These are phyloP conservation scores for Annulohypoxylon stygium DNA, from an alignment of 495 filamentous ascomycete species.

Conservation along the genomic window DNA sequence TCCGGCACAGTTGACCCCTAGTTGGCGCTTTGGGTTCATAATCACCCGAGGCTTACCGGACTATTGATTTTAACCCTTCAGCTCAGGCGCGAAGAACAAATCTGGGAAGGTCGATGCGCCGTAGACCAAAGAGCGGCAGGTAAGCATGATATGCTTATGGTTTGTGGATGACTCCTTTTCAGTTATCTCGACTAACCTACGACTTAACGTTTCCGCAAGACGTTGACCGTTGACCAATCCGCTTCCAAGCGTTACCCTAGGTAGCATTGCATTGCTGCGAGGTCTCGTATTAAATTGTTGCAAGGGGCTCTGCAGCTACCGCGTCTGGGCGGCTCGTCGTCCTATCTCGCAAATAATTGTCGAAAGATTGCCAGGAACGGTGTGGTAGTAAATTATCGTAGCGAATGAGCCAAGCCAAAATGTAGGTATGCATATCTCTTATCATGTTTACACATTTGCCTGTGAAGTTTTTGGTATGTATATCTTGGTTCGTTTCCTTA, in stretches of 20 bases:
- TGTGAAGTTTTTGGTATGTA: neutral
- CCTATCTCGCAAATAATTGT: constrained; percentile 41
- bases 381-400: constrained; percentile 15
- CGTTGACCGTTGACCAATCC: constrained; percentile 25
- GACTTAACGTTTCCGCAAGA: constrained; percentile 13
- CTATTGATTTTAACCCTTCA: constrained; percentile 4
- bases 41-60: constrained; percentile 10
- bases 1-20: neutral
- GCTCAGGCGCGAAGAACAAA: neutral
- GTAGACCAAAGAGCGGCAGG: neutral
- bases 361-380: constrained; percentile 31
- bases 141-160: constrained; percentile 18
- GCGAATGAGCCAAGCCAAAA: neutral
- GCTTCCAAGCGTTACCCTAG: constrained; percentile 22
- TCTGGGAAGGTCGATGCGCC: constrained; percentile 8
- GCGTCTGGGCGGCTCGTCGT: constrained; percentile 30
- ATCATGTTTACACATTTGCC: constrained; percentile 10
- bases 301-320: constrained; percentile 40
- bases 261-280: constrained; percentile 43
- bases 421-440: constrained; percentile 21
- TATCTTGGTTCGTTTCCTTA: neutral
- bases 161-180: constrained; percentile 13
- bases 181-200: constrained; percentile 10
- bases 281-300: constrained; percentile 42
- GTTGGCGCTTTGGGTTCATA: neutral